Evolutionary conservation across 2,329 filamentous ascomycete species (phyloP), one percentile per base, ranked within the genome.

Genomic region (Neonectria magnoliae): DNA sequence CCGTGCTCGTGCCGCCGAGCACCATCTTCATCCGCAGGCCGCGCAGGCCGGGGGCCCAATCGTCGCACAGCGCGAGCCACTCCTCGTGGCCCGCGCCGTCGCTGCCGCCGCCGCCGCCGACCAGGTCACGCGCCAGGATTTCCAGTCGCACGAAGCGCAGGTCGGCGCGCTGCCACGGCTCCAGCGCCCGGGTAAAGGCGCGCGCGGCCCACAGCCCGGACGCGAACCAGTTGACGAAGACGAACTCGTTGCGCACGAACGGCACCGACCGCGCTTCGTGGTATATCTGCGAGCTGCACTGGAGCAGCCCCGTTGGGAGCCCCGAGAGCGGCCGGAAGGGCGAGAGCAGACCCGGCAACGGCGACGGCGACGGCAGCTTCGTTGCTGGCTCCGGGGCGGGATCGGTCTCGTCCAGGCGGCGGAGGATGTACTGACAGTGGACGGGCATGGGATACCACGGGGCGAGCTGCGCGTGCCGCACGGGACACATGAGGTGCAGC

Each of bases 191-290:
- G 2, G 78, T 74, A 58, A 83, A 81, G 0, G 74, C 74, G 9
- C 77, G 69, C 0, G 82, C 82, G 1, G 81, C 77, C 68, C 78
- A 79, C 4, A 83, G 69, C 0, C 82, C 83, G 14, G 81, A 82
- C 13, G 79, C 76, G 71, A 83, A 83, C 79, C 81, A 82, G 47
- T 81, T 81, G 41, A 80, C 75, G 64, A 84, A 85, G 25, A 79
- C 78, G 62, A 85, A 85, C 56, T 84, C 82, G 72, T 82, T 84
- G 22, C 71, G 62, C 8, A 71, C 67, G 66, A 83, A 84, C 2
- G 83, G 81, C 2, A 84, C 27, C 0, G 61, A 18, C 4, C 81
- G 77, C 4, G 78, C 75, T 66, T 86, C 84, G 56, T 69, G 33
- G 72, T 84, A 84, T 20, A 85, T 68, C 59, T 83, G 80, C 27